Evolutionary conservation across 768 basidiomycete genomes (phyloP).

Genomic region (Gymnopilus junonius): DNA sequence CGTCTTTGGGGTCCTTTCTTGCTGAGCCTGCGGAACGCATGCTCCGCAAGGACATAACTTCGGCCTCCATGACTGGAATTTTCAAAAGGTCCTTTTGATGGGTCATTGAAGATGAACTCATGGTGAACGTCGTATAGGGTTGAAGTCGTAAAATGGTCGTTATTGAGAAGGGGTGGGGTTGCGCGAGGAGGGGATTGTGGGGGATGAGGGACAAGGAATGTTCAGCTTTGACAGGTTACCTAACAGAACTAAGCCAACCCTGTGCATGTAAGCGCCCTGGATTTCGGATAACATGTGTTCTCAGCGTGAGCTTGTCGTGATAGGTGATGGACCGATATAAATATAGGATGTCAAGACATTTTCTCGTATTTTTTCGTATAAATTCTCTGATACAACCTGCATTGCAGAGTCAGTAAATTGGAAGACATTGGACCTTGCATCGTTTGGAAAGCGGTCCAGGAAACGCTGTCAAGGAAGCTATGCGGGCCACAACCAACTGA

Average conservation of each 20-base stretch:
- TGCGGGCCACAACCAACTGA: background rate
- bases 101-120: background rate
- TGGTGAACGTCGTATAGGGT: background rate
- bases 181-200: background rate
- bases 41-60: background rate
- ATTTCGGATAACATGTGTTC: constrained; percentile 5
- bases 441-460: background rate
- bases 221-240: background rate
- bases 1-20: background rate
- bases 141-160: background rate
- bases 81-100: background rate
- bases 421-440: background rate
- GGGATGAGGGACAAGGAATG: background rate
- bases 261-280: constrained; percentile 6
- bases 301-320: background rate
- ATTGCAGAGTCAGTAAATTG: background rate
- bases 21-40: background rate
- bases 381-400: background rate
- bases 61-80: background rate
- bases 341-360: background rate
- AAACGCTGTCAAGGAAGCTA: background rate
- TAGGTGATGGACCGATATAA: constrained; percentile 1
- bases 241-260: background rate
- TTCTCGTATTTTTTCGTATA: background rate
- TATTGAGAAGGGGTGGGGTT: background rate